These are phyloP conservation scores for Ambrosia artemisiifolia DNA, from an alignment of 129 eudicot genomes.

Conservation along the genomic window DNA sequence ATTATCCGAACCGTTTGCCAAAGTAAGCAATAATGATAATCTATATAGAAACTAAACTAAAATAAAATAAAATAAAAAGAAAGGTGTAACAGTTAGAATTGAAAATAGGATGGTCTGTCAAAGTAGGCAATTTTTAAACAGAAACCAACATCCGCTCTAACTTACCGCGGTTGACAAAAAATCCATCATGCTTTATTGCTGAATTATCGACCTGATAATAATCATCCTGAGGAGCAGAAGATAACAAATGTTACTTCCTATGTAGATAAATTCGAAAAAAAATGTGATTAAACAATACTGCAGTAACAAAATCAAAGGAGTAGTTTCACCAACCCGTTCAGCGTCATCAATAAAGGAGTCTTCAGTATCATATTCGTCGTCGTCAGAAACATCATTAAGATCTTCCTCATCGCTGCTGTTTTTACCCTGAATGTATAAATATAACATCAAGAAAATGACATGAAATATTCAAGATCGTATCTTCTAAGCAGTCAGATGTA, in stretches of 20 bases:
- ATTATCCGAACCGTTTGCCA: too few species aligned
- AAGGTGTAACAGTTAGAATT: background rate
- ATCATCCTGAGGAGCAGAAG: conserved; percentile 67
- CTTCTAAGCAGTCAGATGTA: conserved; percentile 3
- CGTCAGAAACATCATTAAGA: conserved; percentile 84
- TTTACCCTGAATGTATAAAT: conserved; percentile 58
- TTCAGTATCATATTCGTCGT: conserved; percentile 96
- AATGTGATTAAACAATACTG: background rate
- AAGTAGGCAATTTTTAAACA: conserved; percentile 10
- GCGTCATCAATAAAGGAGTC: conserved; percentile 95
- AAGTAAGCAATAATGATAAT: conserved; percentile 4
- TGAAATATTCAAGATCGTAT: conserved; percentile 4
- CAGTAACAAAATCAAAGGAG: background rate
- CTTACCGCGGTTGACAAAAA: conserved; percentile 93
- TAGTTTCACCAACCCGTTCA: conserved; percentile 64
- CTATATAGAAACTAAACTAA: background rate
- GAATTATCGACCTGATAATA: conserved; percentile 98
- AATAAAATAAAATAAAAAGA: too few species aligned
- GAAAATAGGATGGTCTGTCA: background rate
- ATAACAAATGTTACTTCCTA: background rate
- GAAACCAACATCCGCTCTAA: conserved; percentile 82
- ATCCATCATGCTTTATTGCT: conserved; percentile 93
- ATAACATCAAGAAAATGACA: conserved; percentile 9
- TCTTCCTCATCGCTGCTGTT: conserved; percentile 97
- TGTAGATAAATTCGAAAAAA: background rate